Evolutionary conservation across 192 early-diverging fungal genomes (phyloP).

Genomic region (Linnemannia schmuckeri): DNA sequence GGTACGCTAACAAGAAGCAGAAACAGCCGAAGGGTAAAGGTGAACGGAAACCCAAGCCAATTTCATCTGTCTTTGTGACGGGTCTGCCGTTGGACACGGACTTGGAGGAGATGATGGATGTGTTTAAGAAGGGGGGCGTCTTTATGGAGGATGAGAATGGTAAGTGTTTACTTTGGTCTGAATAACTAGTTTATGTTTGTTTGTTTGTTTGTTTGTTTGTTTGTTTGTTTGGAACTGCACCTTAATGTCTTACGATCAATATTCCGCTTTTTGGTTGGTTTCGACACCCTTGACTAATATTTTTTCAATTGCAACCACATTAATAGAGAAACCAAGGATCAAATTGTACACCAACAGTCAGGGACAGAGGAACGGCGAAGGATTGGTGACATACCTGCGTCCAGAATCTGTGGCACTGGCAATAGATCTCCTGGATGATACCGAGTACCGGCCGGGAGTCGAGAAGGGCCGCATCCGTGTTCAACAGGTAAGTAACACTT

Average conservation of each 20-base stretch:
- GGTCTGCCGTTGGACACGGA: conserved; percentile 86
- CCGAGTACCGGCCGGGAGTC: conserved; percentile 79
- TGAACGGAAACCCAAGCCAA: conserved; percentile 65
- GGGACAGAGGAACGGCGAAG: conserved; percentile 89
- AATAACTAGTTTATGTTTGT: too few species aligned
- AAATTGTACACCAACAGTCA: conserved; percentile 88
- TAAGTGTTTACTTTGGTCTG: not conserved
- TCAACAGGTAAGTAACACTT: conserved; percentile 61
- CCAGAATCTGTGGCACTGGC: conserved; percentile 91
- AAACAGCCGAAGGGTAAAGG: conserved; percentile 67
- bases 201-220: too few species aligned
- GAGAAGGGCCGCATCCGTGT: conserved; percentile 75
- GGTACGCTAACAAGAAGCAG: conserved; percentile 39
- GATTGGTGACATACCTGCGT: conserved; percentile 91
- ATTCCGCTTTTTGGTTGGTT: too few species aligned
- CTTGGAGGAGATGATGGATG: conserved; percentile 79
- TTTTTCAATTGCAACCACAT: conserved; percentile 6
- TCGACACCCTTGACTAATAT: not conserved
- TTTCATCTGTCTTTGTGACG: conserved; percentile 89
- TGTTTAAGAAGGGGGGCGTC: conserved; percentile 84
- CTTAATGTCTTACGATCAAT: too few species aligned
- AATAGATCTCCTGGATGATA: conserved; percentile 88
- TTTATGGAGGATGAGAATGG: conserved; percentile 78
- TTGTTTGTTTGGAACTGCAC: too few species aligned
- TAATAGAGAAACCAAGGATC: conserved; percentile 84